These are phyloP conservation scores for Adansonia grandidieri DNA, from an alignment of 441 rosid genomes.

Conservation along the genomic window DNA sequence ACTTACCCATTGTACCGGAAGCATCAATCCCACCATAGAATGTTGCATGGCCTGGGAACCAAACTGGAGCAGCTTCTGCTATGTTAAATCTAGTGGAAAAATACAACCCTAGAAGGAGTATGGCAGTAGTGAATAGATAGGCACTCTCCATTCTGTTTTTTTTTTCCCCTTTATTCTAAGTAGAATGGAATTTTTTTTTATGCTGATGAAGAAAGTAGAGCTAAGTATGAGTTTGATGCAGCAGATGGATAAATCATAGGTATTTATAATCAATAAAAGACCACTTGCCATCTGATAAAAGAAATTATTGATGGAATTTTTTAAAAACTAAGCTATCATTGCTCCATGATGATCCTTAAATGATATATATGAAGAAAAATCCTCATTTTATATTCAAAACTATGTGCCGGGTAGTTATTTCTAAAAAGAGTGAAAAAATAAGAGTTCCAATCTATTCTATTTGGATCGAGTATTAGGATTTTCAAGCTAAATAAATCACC, in stretches of 20 bases:
- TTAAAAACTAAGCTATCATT: not conserved
- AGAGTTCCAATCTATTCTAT: not conserved
- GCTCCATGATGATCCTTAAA: conserved; percentile 25
- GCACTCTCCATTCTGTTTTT: conserved; percentile 37
- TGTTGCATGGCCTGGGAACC: conserved; percentile 75
- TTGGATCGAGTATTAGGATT: not conserved
- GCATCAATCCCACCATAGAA: conserved; percentile 78
- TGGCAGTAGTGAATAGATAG: conserved; percentile 21
- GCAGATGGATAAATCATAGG: conserved; percentile 14
- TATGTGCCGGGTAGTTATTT: conserved; percentile 15
- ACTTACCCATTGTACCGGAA: conserved; percentile 74
- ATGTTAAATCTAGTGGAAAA: conserved; percentile 22
- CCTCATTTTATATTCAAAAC: conserved; percentile 14
- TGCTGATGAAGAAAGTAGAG: not conserved
- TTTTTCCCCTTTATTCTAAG: not conserved
- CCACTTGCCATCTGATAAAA: not conserved
- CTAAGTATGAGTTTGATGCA: conserved; percentile 25
- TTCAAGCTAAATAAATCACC: not conserved
- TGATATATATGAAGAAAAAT: not conserved
- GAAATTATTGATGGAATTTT: not conserved
- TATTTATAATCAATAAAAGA: conserved; percentile 34
- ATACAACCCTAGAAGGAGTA: conserved; percentile 32
- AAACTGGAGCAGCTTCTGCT: conserved; percentile 45
- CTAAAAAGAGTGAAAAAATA: not conserved
- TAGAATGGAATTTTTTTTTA: not conserved